These are phyloP conservation scores for Anisodus acutangulus DNA, from an alignment of 257 asterid species.

Conservation along the genomic window DNA sequence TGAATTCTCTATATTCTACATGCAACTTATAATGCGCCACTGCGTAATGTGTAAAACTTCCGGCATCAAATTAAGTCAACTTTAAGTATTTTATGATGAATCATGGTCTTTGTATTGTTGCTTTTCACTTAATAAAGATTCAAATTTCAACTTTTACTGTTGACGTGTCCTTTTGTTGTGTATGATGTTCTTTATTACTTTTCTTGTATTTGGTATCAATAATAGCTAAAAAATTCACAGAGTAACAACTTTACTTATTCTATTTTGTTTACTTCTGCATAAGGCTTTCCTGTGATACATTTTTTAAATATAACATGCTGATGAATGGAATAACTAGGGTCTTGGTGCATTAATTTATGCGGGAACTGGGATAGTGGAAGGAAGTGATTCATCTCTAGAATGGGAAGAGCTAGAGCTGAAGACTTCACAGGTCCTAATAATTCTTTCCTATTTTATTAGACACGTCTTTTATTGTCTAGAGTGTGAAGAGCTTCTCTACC, in stretches of 20 bases:
- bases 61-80: background rate
- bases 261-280: no score
- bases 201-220: background rate
- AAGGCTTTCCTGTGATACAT: background rate
- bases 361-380: conserved; percentile 91
- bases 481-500: background rate
- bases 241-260: background rate
- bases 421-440: conserved; percentile 76
- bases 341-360: conserved; percentile 83
- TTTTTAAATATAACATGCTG: background rate
- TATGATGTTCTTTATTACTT: background rate
- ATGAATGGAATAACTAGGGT: conserved; percentile 51
- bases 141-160: background rate
- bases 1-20: background rate
- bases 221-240: background rate
- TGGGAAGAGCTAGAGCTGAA: conserved; percentile 97
- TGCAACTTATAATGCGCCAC: background rate
- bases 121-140: background rate
- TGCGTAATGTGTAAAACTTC: background rate
- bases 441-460: background rate
- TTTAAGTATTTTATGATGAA: background rate
- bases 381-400: conserved; percentile 78
- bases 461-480: background rate
- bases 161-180: background rate
- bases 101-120: background rate